Evolutionary conservation across 805 yeast genomes (phyloP), one percentile per base, ranked within the genome.

Genomic region (Starmerella geochares): DNA sequence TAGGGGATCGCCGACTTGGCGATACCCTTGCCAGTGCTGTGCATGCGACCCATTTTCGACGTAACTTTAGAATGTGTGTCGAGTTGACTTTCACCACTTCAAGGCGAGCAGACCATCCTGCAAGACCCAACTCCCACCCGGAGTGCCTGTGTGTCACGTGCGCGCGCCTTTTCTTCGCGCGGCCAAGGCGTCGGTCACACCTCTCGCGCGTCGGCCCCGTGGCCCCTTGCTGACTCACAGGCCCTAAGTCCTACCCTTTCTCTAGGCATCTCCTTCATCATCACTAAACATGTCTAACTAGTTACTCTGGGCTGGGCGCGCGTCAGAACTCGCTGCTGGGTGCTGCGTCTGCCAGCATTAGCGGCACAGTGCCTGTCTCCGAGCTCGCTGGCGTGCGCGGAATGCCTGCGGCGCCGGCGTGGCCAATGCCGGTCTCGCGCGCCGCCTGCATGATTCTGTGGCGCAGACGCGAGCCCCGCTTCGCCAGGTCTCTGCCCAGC

Each of bases 21-120:
- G 71, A 92, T 94, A 78, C 99, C 99, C 78, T 92, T 92, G 77
- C 99, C 99, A 94, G 84, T 77, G 77, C 95, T 84, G 86, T 90
- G 97, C 88, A 90, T 81, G 79, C 98, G 95, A 88, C 95, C 98
- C 98, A 90, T 90, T 73, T 78, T 84, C 80, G 75, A 68, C 23
- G 51, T 40, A 47, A 47, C 40, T 35, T n/a, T 49, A 35, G 36
- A 52, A 54, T 48, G 54, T 54, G 54, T 53, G 54, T 53, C 54
- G 52, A 50, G 48, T 8, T 50, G 56, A 50, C 56, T 40, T 40
- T 40, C 44, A 40, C 23, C 33, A 17, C 23, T 20, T 40, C 17
- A 11, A 27, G 33, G 44, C 44, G 14, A 14, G 14, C 20, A 9
- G 8, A 7, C 16, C n/a, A n/a, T n/a, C 16, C 33, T 47, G 43